Evolutionary conservation across 345 rosid genomes (phyloP).

Genomic region (Gossypium anomalum): DNA sequence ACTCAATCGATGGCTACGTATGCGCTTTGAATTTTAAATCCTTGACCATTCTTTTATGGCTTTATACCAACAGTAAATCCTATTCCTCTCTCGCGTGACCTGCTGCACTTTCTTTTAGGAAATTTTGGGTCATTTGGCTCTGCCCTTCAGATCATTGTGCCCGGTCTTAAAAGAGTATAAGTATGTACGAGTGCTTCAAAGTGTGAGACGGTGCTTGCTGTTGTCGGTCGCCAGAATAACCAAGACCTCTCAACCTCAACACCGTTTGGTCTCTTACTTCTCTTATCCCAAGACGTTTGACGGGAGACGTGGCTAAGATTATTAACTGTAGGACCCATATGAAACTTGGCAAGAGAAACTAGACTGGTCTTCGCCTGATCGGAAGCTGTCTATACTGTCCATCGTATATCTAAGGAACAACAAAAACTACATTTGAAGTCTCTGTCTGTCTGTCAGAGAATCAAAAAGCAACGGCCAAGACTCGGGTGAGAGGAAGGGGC

Average conservation of each 20-base stretch:
- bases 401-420: slow-evolving; percentile 28
- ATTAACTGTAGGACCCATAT: slow-evolving; percentile 18
- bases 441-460: background rate
- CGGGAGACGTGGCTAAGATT: slow-evolving; percentile 27
- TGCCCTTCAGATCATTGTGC: too few relatives aligned
- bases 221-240: too few relatives aligned
- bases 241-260: background rate
- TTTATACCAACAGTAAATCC: too few relatives aligned
- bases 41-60: background rate
- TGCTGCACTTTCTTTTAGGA: background rate
- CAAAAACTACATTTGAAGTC: slow-evolving; percentile 7
- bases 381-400: slow-evolving; percentile 18
- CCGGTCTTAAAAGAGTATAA: too few relatives aligned
- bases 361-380: slow-evolving; percentile 36
- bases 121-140: background rate
- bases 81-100: too few relatives aligned
- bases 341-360: slow-evolving; percentile 42
- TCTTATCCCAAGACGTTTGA: background rate
- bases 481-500: background rate
- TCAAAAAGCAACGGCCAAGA: background rate
- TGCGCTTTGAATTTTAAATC: background rate
- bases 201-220: too few relatives aligned
- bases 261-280: background rate
- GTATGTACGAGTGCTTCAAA: too few relatives aligned
- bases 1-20: background rate